Base-by-base conservation (phyloP, 495 filamentous ascomycete species). In the Tuber microsphaerosporum region DNA sequence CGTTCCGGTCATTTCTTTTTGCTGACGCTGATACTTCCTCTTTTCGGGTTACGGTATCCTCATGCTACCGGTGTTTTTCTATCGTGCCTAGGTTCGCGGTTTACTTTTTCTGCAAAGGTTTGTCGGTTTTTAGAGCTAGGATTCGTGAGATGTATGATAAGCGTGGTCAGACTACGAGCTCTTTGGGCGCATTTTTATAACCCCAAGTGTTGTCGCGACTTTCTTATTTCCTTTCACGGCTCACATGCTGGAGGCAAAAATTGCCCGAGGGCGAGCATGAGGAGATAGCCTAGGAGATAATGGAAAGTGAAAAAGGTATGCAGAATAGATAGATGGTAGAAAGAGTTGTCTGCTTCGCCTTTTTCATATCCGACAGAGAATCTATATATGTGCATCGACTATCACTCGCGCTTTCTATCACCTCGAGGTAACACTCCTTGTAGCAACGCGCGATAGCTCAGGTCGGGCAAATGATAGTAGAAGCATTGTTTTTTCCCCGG, bases 1-100 rank as follows among this genome's bases (percentile, higher is more conserved):
- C 77, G 77, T 78, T 76, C 75, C 71, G 77, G 77, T 78, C 77
- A 31, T 71, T 41, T 31, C 39, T 34, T 78, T 78, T 77, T 71
- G 48, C 31, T 75, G 10, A 19, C 26, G n/a, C 39, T 41, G 39
- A 7, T 17, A 6, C 4, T 34, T 65, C 12, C 31, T 65, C 1
- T 16, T 34, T 14, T 17, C 31, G 8, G 22, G 9, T 12, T 61
- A n/a, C 9, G n/a, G n/a, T n/a, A n/a, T n/a, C 19, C 0, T 1
- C 22, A 51, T 12, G 0, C 9, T 2, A 8, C 46, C 19, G 7
- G 20, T n/a, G 7, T 12, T 51, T 12, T 12, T 2, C 48, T 3
- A 10, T n/a, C 1, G 22, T 51, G 20, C 10, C 8, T 0, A 0
- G 46, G 20, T 8, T 51, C 10, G 46, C 2, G 1, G 20, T 22